These are phyloP conservation scores for Candida taoyuanica DNA, from an alignment of 805 yeast genomes.

Conservation along the genomic window DNA sequence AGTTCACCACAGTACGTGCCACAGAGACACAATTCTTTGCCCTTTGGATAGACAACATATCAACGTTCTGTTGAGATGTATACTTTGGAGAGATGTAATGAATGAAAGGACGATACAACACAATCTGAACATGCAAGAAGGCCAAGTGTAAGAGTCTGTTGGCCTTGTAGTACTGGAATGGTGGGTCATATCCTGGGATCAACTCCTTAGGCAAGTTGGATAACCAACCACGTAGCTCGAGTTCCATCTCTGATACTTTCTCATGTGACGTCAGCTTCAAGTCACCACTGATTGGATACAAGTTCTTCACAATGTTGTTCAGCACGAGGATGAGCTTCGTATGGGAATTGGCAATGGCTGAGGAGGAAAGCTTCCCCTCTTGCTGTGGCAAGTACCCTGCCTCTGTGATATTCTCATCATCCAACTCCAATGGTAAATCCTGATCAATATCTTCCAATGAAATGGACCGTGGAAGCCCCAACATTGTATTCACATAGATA, in stretches of 20 bases:
- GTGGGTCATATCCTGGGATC: constrained; percentile 67
- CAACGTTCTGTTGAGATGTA: constrained; percentile 33
- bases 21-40: constrained; percentile 83
- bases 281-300: constrained; percentile 59
- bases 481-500: constrained; percentile 77
- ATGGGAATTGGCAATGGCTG: constrained; percentile 82
- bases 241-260: constrained; percentile 58
- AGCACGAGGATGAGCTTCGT: constrained; percentile 69
- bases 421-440: constrained; percentile 77
- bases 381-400: constrained; percentile 46
- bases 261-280: constrained; percentile 25
- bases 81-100: constrained; percentile 68
- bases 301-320: constrained; percentile 59
- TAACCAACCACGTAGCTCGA: constrained; percentile 68
- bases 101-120: constrained; percentile 82
- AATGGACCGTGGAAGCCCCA: constrained; percentile 79
- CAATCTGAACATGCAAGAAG: constrained; percentile 71
- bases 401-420: constrained; percentile 79
- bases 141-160: constrained; percentile 69
- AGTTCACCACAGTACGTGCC: constrained; percentile 73
- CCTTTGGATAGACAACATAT: constrained; percentile 61
- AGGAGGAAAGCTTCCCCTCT: constrained; percentile 56
- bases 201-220: constrained; percentile 64
- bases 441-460: constrained; percentile 81
- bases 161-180: constrained; percentile 59